Evolutionary conservation across 768 basidiomycete species (phyloP), one percentile per base, ranked within the genome.

Genomic region (Hygrocybe punicea): DNA sequence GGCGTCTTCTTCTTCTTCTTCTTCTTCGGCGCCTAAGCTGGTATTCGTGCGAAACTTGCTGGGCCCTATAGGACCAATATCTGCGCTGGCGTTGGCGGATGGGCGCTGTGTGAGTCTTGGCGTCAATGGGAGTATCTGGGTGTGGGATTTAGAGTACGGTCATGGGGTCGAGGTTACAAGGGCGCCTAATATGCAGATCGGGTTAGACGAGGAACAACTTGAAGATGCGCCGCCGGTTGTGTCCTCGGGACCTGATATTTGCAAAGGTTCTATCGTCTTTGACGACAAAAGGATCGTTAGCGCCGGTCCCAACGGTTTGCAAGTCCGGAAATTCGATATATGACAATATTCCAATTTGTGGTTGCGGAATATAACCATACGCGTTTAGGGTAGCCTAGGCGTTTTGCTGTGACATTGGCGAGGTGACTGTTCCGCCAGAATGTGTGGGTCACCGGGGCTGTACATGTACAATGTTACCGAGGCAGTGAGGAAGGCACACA

Each of bases 41-140:
- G 81, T 76, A 34, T 93, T 90, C 66, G 79, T 89, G 55, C 83
- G 89, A 58, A 84, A 78, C 51, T 70, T 93, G 46, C 78, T 86
- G 63, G 90, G 91, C 6, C 89, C 87, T 48, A 73, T 75, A 1
- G 84, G 86, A 7, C 81, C 86, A 6, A 78, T 91, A 21, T 79
- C 79, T 4, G 81, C 86, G 4, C 77, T 93, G 19, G 80, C 86
- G 14, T 76, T 93, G 35, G 84, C 91, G 25, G 91, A 93, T 69
- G 91, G 91, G 21, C 83, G 91, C 2, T 93, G 91, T 61, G 86
- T 93, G 25, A 86, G 87, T 64, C 71, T 91, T 17, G 83, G 86
- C 8, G 71, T 71, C 34, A 84, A 89, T 66, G 89, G 89, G 39
- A 82, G 82, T 62, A 79, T 93, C 42, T 91, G 89, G 87, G 87